Conservation (phyloP, 2,329 filamentous ascomycete genomes). For the Scorias spongiosa region DNA sequence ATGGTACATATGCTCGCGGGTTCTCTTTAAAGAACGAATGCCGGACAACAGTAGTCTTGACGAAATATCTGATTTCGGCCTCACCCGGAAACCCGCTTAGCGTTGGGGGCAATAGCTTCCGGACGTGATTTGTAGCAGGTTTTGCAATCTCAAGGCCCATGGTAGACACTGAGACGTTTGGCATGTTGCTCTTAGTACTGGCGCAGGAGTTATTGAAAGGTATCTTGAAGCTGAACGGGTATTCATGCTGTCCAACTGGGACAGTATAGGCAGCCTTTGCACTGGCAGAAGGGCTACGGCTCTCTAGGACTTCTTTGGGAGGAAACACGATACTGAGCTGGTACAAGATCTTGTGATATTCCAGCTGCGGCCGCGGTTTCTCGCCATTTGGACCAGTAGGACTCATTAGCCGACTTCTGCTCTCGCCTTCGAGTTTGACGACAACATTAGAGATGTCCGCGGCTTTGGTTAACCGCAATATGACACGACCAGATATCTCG, state of each 20-base stretch:
- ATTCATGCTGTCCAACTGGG: conserved; percentile 56
- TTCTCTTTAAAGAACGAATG: conserved; percentile 85
- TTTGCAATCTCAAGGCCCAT: conserved; percentile 31
- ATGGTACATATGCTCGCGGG: conserved; percentile 46
- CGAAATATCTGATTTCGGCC: conserved; percentile 83
- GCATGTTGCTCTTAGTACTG: conserved; percentile 25
- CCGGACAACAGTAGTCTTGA: conserved; percentile 90
- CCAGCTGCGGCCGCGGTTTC: conserved; percentile 31
- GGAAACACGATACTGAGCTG: conserved; percentile 60
- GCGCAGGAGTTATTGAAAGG: conserved; percentile 59
- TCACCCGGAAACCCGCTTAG: conserved; percentile 73
- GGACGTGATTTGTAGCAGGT: conserved; percentile 50
- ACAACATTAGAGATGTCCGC: conserved; percentile 42
- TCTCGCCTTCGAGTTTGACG: conserved; percentile 74
- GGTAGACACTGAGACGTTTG: conserved; percentile 29
- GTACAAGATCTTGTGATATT: conserved; percentile 54
- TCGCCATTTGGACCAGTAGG: conserved; percentile 26
- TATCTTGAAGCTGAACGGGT: conserved; percentile 62
- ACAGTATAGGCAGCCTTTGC: conserved; percentile 39
- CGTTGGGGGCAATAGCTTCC: conserved; percentile 75
- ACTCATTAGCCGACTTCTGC: conserved; percentile 48
- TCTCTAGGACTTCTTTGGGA: conserved; percentile 29
- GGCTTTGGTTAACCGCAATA: conserved; percentile 28
- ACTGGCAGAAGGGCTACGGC: conserved; percentile 8
- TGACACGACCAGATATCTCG: conserved; percentile 44